phyloP scores from a whole-genome alignment of 345 rosid species.

The Moricandia moricandioides region DNA sequence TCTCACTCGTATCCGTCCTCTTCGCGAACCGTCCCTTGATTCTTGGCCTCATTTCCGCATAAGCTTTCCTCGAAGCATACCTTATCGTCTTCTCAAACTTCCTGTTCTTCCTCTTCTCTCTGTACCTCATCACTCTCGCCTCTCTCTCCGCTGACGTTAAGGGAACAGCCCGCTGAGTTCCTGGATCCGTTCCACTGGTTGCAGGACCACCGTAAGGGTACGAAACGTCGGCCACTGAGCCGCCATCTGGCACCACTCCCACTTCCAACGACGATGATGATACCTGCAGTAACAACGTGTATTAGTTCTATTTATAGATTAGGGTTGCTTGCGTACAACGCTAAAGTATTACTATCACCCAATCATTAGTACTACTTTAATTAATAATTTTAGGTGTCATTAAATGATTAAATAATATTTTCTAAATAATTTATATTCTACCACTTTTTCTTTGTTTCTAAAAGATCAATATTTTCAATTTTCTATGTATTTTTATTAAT shows the following conservation, averaged over 20 bases:
- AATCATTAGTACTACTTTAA: constrained; percentile 24
- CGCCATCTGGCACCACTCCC: constrained; percentile 90
- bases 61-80: constrained; percentile 89
- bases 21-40: constrained; percentile 94
- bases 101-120: constrained; percentile 94
- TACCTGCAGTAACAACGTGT: constrained; percentile 42
- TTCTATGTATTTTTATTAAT: no score
- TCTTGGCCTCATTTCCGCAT: constrained; percentile 85
- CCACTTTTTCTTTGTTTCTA: no score
- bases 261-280: constrained; percentile 89
- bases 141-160: constrained; percentile 80
- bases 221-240: constrained; percentile 59
- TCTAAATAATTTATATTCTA: no score
- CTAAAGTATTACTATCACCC: background rate
- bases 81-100: constrained; percentile 98
- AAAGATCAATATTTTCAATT: no score
- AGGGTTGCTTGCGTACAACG: background rate
- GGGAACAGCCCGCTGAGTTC: constrained; percentile 50
- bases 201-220: constrained; percentile 43
- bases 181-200: constrained; percentile 44
- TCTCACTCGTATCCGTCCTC: constrained; percentile 46
- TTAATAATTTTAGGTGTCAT: background rate
- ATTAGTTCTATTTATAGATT: background rate
- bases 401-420: no score
- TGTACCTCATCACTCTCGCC: constrained; percentile 92